phyloP scores from a whole-genome alignment of 495 filamentous ascomycete genomes.

The Neohortaea acidophila region DNA sequence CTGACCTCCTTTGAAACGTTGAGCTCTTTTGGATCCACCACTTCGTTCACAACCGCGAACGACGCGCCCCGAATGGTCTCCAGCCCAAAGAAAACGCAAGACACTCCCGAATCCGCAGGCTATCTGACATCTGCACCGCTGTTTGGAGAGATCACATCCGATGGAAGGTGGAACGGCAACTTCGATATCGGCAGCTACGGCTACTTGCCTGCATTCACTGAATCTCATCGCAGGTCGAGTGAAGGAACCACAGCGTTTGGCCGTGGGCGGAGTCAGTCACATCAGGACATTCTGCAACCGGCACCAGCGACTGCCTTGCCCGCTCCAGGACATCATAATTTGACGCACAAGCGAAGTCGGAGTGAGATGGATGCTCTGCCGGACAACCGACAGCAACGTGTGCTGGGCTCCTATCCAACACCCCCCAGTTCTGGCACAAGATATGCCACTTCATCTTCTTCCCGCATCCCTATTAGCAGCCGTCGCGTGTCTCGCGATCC shows the following conservation, averaged over 20 bases:
- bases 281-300: slow-evolving; percentile 13
- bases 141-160: slow-evolving; percentile 38
- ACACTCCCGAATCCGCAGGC: slow-evolving; percentile 1
- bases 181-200: slow-evolving; percentile 13
- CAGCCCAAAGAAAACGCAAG: slow-evolving; percentile 1
- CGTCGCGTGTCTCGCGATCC: slow-evolving; percentile 34
- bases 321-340: slow-evolving; percentile 3
- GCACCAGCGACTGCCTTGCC: slow-evolving; percentile 1
- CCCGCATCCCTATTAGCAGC: slow-evolving; percentile 43
- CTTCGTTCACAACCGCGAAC: slow-evolving; percentile 9
- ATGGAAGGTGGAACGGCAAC: slow-evolving; percentile 26
- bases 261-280: slow-evolving; percentile 18
- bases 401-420: slow-evolving; percentile 8
- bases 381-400: slow-evolving; percentile 3
- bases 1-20: slow-evolving; percentile 14
- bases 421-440: slow-evolving; percentile 17
- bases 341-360: slow-evolving; percentile 17
- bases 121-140: slow-evolving; percentile 27
- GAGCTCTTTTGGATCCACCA: slow-evolving; percentile 11
- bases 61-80: slow-evolving; percentile 8
- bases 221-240: slow-evolving; percentile 8
- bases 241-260: slow-evolving; percentile 14
- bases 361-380: slow-evolving; percentile 18
- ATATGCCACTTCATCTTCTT: slow-evolving; percentile 33
- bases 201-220: neutral